Conservation (phyloP, 768 basidiomycete species). For the Podaxis sp. region DNA sequence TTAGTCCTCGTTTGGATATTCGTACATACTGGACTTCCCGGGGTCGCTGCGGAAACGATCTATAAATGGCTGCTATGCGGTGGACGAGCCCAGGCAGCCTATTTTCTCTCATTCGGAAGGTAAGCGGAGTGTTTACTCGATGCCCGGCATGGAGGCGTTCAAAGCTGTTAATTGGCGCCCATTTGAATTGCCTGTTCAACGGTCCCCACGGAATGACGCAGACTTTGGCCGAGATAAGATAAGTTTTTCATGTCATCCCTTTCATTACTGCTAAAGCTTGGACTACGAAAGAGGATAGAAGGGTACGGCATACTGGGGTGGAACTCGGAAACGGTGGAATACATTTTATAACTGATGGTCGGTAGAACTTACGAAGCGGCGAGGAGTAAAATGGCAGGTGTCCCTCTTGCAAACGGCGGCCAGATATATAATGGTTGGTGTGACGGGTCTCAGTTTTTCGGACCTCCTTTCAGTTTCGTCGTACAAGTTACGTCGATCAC, state of each 20-base stretch:
- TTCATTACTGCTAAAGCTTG: neutral
- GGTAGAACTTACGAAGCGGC: conserved; percentile 10
- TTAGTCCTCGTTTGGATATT: neutral
- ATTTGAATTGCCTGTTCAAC: neutral
- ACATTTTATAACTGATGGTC: neutral
- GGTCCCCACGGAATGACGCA: neutral
- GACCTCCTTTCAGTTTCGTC: neutral
- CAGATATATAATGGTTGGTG: conserved; percentile 1
- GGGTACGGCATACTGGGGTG: neutral
- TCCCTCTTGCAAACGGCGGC: neutral
- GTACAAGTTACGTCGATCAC: neutral
- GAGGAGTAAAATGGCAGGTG: conserved; percentile 10
- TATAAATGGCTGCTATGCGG: neutral
- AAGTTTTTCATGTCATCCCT: neutral
- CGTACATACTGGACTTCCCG: neutral
- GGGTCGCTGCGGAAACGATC: neutral
- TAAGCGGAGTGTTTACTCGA: conserved; percentile 7
- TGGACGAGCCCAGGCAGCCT: neutral
- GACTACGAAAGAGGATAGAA: neutral
- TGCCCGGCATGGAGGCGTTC: neutral
- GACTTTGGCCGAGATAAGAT: neutral
- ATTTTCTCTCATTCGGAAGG: neutral
- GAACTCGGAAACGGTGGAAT: conserved; percentile 8
- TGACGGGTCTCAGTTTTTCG: neutral
- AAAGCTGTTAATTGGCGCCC: neutral